Evolutionary conservation across 1,284 basidiomycete species (phyloP), one percentile per base, ranked within the genome.

Genomic region (Inonotus obliquus): DNA sequence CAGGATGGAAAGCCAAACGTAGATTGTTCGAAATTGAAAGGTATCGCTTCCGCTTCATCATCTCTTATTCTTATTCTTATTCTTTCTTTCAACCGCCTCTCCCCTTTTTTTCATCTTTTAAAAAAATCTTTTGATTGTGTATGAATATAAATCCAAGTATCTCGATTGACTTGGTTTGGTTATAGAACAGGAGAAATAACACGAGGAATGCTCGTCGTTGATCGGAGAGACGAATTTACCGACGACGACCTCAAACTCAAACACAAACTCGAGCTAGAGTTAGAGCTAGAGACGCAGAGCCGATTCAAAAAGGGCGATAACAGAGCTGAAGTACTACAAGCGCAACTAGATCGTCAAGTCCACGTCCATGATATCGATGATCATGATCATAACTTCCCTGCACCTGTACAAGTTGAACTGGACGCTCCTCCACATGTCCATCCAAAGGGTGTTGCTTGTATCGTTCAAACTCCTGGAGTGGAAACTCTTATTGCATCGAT

Each of bases 131-230:
- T n/a, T n/a, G n/a, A n/a, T n/a, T n/a, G n/a, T n/a, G n/a, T n/a
- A n/a, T n/a, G n/a, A n/a, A n/a, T n/a, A n/a, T n/a, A n/a, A n/a
- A n/a, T n/a, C n/a, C n/a, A n/a, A n/a, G n/a, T n/a, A n/a, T n/a
- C n/a, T n/a, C n/a, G n/a, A n/a, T n/a, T n/a, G n/a, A n/a, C n/a
- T n/a, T n/a, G n/a, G n/a, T 45, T 21, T 45, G 38, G 1, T 25
- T 19, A 2, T 59, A 82, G 80, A 57, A 68, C 63, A 13, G 81
- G 78, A 10, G 81, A 82, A 62, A 65, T 87, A 19, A 91, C 89
- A 23, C 80, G 88, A 45, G 89, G 89, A 14, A 90, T 91, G 87
- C 75, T 89, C 61, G 85, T 91, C 14, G 79, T 87, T 6, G 89
- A 91, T 68, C 76, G 86, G 63, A 79, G 89, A 14, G 57, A 57